These are phyloP conservation scores for Tanacetum coccineum DNA, from an alignment of 129 eudicot species.

Conservation along the genomic window DNA sequence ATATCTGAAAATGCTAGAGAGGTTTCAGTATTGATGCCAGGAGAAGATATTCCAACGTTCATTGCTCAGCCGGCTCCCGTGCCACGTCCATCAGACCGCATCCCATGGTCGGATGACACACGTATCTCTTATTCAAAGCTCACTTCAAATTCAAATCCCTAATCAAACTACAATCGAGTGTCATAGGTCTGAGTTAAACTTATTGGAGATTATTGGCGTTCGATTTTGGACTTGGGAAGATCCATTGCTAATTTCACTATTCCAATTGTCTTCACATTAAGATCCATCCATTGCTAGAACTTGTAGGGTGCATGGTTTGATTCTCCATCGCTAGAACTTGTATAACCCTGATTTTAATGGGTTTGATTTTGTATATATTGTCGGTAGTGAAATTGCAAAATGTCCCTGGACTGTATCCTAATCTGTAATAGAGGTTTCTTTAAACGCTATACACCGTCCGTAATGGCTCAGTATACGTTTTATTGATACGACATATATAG, in stretches of 20 bases:
- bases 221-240: not conserved
- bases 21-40: conserved; percentile 89
- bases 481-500: no score
- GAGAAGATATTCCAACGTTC: conserved; percentile 76
- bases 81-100: conserved; percentile 65
- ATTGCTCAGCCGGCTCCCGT: conserved; percentile 88
- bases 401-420: conserved; percentile 19
- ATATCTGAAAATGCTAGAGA: conserved; percentile 53
- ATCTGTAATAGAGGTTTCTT: not conserved
- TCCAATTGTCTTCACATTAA: conserved; percentile 18
- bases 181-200: conserved; percentile 13
- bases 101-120: conserved; percentile 57
- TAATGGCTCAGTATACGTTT: no score
- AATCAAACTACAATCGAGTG: conserved; percentile 18
- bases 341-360: conserved; percentile 33
- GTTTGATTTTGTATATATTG: conserved; percentile 35
- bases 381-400: conserved; percentile 22
- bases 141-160: conserved; percentile 24
- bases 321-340: conserved; percentile 25
- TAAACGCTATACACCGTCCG: no score
- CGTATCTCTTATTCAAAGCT: conserved; percentile 21
- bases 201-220: not conserved
- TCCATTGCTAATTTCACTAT: conserved; percentile 1
- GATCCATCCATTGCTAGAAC: conserved; percentile 22
- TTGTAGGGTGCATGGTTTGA: conserved; percentile 23